phyloP scores from a whole-genome alignment of 1,139 yeast species.

The Hemisphaericaspora lyxosophila region DNA sequence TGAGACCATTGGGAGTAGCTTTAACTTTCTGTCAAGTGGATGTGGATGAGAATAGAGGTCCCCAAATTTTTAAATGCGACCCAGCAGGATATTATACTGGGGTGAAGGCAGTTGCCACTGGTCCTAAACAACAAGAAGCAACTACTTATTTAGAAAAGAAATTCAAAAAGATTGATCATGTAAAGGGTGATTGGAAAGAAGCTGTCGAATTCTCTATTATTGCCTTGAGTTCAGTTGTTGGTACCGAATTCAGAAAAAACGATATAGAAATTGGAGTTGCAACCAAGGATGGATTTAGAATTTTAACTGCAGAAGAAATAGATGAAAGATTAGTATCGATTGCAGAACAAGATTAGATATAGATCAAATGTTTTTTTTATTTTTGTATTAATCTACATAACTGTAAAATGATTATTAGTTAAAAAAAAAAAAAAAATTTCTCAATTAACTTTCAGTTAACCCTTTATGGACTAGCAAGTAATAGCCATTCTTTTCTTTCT shows the following conservation, averaged over 20 bases:
- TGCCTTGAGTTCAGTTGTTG: conserved; percentile 79
- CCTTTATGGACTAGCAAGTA: too few species aligned
- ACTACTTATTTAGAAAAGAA: conserved; percentile 88
- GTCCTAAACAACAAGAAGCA: conserved; percentile 97
- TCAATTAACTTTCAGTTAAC: too few species aligned
- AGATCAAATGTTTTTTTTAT: too few species aligned
- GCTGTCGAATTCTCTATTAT: conserved; percentile 89
- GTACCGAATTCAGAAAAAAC: conserved; percentile 89
- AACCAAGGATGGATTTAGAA: conserved; percentile 63
- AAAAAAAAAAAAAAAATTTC: too few species aligned
- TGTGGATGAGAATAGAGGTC: conserved; percentile 81
- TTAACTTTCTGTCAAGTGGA: conserved; percentile 79
- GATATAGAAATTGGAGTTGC: conserved; percentile 95
- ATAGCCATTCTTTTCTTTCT: too few species aligned
- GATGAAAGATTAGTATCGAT: conserved; percentile 91
- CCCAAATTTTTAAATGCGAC: conserved; percentile 89
- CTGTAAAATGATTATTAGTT: too few species aligned
- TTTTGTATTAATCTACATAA: too few species aligned
- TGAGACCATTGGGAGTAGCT: conserved; percentile 96
- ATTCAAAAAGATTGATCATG: conserved; percentile 71
- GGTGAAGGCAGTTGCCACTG: conserved; percentile 90
- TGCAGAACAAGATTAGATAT: conserved; percentile 98
- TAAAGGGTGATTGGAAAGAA: conserved; percentile 83
- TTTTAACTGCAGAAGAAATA: conserved; percentile 78
- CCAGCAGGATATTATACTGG: conserved; percentile 97